phyloP scores from a whole-genome alignment of 805 yeast genomes.

The Sugiyamaella valdiviana region DNA sequence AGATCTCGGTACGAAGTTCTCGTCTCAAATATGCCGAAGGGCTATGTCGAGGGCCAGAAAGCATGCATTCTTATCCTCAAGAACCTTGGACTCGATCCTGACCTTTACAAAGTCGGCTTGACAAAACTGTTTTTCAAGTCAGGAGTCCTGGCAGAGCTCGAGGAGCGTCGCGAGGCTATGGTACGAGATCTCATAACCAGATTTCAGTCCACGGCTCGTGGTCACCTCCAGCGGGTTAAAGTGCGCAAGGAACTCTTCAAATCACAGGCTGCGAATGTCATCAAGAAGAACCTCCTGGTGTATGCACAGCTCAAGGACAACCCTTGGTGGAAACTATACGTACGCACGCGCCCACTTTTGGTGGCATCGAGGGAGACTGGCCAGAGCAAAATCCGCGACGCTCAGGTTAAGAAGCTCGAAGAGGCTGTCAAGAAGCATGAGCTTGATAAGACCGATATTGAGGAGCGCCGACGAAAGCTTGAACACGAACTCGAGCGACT shows the following conservation, averaged over 20 bases:
- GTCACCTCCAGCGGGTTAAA: slow-evolving; percentile 48
- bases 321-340: slow-evolving; percentile 75
- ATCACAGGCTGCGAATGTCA: slow-evolving; percentile 61
- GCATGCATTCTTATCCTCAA: slow-evolving; percentile 64
- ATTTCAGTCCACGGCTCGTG: slow-evolving; percentile 63
- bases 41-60: slow-evolving; percentile 47
- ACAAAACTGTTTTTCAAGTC: slow-evolving; percentile 70
- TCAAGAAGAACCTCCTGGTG: slow-evolving; percentile 54
- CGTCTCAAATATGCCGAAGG: slow-evolving; percentile 40
- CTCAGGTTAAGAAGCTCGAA: slow-evolving; percentile 31
- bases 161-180: slow-evolving; percentile 63
- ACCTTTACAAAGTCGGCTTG: slow-evolving; percentile 59
- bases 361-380: slow-evolving; percentile 55
- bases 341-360: slow-evolving; percentile 68
- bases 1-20: slow-evolving; percentile 68
- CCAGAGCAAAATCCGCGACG: slow-evolving; percentile 42
- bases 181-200: slow-evolving; percentile 49
- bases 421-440: slow-evolving; percentile 22
- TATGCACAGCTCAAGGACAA: slow-evolving; percentile 45
- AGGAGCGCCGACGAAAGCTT: slow-evolving; percentile 22
- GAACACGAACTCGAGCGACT: slow-evolving; percentile 28
- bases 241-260: slow-evolving; percentile 47
- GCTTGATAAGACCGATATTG: slow-evolving; percentile 26
- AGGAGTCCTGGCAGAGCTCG: slow-evolving; percentile 73
- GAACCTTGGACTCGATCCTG: slow-evolving; percentile 52